Evolutionary conservation across 345 rosid species (phyloP), one percentile per base, ranked within the genome.

Genomic region (Conringia planisiliqua): DNA sequence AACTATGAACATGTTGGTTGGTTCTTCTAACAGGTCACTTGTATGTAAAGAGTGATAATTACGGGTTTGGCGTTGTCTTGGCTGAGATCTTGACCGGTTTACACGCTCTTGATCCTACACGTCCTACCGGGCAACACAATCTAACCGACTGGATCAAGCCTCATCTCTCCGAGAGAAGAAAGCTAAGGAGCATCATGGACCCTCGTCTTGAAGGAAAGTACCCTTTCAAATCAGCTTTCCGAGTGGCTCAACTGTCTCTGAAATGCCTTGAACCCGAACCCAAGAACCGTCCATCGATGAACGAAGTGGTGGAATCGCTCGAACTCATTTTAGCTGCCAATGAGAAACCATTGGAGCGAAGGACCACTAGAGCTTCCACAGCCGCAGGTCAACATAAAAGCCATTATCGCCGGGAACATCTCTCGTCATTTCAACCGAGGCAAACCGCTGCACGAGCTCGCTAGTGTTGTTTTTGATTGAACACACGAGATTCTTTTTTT

Each of bases 21-120:
- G 18, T 51, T 60, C 56, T 22, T 32, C 3, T 35, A 74, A 80
- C 92, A 95, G 99, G 99, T 68, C 98, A 95, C 77, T 82, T 95
- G 75, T 95, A 92, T 27, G 92, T 95, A 50, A 95, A 95, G 83
- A 95, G 99, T 12, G 99, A 95, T 73, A 97, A 92, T 3, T 95
- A 86, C 32, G 97, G 93, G 36, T 95, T 95, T 50, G 97, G 99
- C 0, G 97, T 95, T 43, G 98, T 95, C 11, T 79, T 95, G 62
- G 88, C 82, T 0, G 99, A 95, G 90, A 89, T 95, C 11, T 69
- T 95, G 80, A 90, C 98, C 1, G 92, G 89, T 43, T 79, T 90
- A 77, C 83, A 86, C n/a, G 99, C 91, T 4, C 87, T 95, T 33
- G 99, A 95, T 79, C 38, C 60, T 44, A 85, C 22, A n/a, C 99